A percentile compares a stretch with the other conserved stretches of the same genome.
phyloP scores from a whole-genome alignment of 148 eudicot species.

The Cornus suecica region DNA sequence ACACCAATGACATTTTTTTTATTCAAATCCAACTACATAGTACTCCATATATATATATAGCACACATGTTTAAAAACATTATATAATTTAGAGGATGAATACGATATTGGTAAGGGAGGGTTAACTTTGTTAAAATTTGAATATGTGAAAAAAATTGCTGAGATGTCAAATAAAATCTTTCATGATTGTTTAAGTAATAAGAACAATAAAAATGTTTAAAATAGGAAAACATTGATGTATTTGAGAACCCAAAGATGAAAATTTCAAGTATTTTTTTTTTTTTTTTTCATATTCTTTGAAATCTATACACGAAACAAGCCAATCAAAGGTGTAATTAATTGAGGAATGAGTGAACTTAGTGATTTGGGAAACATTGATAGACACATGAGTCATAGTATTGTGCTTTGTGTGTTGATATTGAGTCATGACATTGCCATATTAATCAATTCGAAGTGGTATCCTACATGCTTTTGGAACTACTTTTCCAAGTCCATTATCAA shows the following conservation, averaged over 20 bases:
- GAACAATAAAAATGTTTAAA: too few relatives aligned
- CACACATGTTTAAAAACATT: too few relatives aligned
- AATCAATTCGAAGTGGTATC: background rate
- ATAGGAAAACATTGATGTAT: too few relatives aligned
- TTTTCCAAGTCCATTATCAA: background rate
- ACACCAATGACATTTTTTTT: background rate
- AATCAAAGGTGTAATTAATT: background rate
- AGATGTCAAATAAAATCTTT: too few relatives aligned
- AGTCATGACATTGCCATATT: background rate
- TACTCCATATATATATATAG: background rate
- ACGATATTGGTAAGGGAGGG: too few relatives aligned
- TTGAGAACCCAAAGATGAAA: too few relatives aligned
- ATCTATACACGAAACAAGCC: background rate
- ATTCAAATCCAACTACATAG: background rate
- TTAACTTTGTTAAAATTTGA: too few relatives aligned
- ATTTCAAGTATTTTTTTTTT: too few relatives aligned
- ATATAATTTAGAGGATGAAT: too few relatives aligned
- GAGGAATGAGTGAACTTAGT: background rate
- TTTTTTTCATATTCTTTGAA: too few relatives aligned
- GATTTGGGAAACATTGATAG: background rate
- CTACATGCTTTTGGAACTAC: background rate
- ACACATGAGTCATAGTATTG: background rate
- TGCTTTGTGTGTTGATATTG: background rate
- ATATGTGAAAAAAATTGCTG: too few relatives aligned
- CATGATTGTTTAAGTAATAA: too few relatives aligned